These are phyloP conservation scores for Tylopilus plumbeoviolaceoides DNA, from an alignment of 768 basidiomycete species.

Conservation along the genomic window DNA sequence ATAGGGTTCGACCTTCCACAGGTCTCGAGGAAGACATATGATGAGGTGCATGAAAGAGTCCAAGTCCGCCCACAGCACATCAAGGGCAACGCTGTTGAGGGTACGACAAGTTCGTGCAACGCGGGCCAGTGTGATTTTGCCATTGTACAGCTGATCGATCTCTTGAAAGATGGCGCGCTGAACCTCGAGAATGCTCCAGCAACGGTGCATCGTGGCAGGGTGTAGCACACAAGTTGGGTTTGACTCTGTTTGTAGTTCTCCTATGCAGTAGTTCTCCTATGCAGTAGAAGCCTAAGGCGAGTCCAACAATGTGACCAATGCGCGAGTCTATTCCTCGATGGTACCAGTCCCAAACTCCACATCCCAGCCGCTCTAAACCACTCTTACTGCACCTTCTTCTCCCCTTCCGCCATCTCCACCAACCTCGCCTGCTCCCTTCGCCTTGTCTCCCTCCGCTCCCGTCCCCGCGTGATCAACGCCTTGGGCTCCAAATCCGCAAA, in stretches of 20 bases:
- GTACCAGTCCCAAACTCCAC: no score
- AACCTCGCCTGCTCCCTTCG: conserved; percentile 39
- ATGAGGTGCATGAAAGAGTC: conserved; percentile 22
- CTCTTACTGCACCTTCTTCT: conserved; percentile 37
- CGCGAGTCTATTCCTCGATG: no score
- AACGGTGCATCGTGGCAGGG: no score
- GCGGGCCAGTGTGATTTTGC: conserved; percentile 12
- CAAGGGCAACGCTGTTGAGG: conserved; percentile 22
- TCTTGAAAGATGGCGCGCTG: conserved; percentile 4
- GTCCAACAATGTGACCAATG: no score
- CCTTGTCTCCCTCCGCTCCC: conserved; percentile 71
- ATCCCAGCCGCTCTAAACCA: no score
- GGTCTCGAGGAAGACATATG: conserved; percentile 25
- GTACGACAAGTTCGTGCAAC: conserved; percentile 26
- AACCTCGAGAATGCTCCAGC: conserved; percentile 7
- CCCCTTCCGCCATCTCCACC: conserved; percentile 17
- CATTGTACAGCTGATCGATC: not conserved
- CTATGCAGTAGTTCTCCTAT: no score
- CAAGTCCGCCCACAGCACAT: conserved; percentile 22
- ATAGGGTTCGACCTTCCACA: conserved; percentile 20
- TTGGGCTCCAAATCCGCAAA: conserved; percentile 90
- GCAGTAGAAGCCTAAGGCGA: no score
- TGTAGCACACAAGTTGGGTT: no score
- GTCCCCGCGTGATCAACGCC: conserved; percentile 75
- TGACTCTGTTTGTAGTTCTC: no score